These are phyloP conservation scores for Malassezia equina DNA, from an alignment of 1,284 basidiomycete species.

Conservation along the genomic window DNA sequence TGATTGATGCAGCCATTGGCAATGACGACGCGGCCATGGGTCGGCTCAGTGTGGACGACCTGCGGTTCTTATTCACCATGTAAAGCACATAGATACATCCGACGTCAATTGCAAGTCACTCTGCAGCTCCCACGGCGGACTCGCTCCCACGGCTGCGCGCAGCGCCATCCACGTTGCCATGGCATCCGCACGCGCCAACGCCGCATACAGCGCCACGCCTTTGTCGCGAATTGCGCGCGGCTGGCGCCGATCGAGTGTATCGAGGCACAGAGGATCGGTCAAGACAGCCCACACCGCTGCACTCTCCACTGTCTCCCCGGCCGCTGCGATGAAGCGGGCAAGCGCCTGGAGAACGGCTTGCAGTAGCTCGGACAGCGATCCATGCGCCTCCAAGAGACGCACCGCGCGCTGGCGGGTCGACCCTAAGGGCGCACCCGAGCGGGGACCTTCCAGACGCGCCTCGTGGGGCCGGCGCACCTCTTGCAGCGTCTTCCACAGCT, in stretches of 20 bases:
- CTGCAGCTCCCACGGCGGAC: slow-evolving; percentile 2
- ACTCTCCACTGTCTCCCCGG: not conserved
- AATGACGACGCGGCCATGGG: slow-evolving; percentile 46
- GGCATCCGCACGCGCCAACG: not conserved
- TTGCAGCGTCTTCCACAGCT: slow-evolving; percentile 13
- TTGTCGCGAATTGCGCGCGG: not conserved
- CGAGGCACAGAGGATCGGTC: slow-evolving; percentile 5
- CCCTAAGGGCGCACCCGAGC: not conserved
- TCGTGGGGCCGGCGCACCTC: not conserved
- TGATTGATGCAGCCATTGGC: slow-evolving; percentile 47
- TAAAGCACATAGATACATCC: slow-evolving; percentile 14
- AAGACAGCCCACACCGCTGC: slow-evolving; percentile 1
- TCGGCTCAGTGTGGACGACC: slow-evolving; percentile 41
- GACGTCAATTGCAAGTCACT: not conserved
- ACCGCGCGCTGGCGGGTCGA: not conserved
- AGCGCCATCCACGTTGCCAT: slow-evolving; percentile 7
- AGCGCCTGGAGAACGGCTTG: slow-evolving; percentile 1
- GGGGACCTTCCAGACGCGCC: not conserved
- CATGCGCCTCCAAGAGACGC: slow-evolving; percentile 5
- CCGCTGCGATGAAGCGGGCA: not conserved
- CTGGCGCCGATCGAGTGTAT: slow-evolving; percentile 14
- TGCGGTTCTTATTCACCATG: slow-evolving; percentile 42
- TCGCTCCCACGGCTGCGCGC: not conserved
- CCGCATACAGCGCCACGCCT: slow-evolving; percentile 1
- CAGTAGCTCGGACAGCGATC: not conserved